Conservation (phyloP, 768 basidiomycete genomes). For the Suillus subluteus region DNA sequence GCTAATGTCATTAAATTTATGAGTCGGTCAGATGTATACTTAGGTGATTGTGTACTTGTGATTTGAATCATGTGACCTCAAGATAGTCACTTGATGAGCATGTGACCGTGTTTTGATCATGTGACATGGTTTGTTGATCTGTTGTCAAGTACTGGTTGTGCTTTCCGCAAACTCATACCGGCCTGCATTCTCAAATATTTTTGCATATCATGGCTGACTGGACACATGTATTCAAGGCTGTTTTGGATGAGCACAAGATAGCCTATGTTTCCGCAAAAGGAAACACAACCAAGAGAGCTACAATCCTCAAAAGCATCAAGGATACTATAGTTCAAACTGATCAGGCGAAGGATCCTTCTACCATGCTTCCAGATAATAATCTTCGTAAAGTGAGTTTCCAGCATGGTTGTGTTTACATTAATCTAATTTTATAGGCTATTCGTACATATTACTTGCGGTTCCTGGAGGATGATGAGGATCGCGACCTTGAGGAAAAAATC, state of each 20-base stretch:
- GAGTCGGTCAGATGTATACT: background rate
- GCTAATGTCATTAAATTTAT: background rate
- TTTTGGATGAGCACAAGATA: background rate
- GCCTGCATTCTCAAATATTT: background rate
- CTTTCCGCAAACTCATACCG: background rate
- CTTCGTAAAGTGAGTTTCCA: background rate
- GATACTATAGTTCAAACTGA: background rate
- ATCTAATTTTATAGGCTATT: slow-evolving; percentile 1
- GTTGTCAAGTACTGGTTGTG: background rate
- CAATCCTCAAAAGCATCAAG: background rate
- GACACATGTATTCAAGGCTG: background rate
- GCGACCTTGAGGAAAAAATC: background rate
- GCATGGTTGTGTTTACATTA: background rate
- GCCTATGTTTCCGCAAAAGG: background rate
- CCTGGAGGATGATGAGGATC: background rate
- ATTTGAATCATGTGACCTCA: background rate
- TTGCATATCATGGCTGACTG: background rate
- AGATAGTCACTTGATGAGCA: no score
- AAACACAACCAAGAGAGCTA: background rate
- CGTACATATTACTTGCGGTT: background rate
- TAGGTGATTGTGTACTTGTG: background rate
- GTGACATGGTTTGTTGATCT: background rate
- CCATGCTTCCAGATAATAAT: background rate
- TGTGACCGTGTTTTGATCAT: background rate
- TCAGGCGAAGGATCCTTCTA: background rate